These are phyloP conservation scores for Agrostemma githago DNA, from an alignment of 148 eudicot species.

Conservation along the genomic window DNA sequence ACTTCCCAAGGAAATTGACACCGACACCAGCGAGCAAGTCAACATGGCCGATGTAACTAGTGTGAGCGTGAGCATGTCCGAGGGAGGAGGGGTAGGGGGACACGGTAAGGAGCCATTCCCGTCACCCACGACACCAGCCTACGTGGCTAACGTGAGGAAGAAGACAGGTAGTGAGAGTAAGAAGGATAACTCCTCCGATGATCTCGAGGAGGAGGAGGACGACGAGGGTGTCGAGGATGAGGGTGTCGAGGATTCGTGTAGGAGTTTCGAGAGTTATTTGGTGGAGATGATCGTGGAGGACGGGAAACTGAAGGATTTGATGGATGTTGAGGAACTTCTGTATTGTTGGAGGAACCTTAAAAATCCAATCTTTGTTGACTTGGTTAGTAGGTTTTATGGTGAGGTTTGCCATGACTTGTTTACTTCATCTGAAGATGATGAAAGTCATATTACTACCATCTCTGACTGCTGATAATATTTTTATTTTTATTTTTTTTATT, in stretches of 20 bases:
- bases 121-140: conserved; percentile 60
- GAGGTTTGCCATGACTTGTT: conserved; percentile 75
- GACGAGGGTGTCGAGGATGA: conserved; percentile 47
- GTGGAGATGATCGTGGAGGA: conserved; percentile 75
- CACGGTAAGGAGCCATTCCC: conserved; percentile 48
- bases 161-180: conserved; percentile 17
- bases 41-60: conserved; percentile 23
- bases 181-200: conserved; percentile 21
- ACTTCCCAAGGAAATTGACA: conserved; percentile 47
- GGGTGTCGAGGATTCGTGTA: conserved; percentile 54
- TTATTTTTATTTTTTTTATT: not conserved
- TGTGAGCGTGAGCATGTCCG: conserved; percentile 29
- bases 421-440: conserved; percentile 34
- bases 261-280: conserved; percentile 70
- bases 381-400: conserved; percentile 83
- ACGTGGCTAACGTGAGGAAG: conserved; percentile 32
- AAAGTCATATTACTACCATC: conserved; percentile 14
- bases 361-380: conserved; percentile 55
- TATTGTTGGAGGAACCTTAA: conserved; percentile 75
- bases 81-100: conserved; percentile 15
- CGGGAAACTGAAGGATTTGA: conserved; percentile 55
- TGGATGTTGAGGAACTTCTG: conserved; percentile 73
- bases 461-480: conserved; percentile 19
- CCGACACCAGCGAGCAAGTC: conserved; percentile 22
- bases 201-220: conserved; percentile 17